Evolutionary conservation across 2,329 filamentous ascomycete genomes (phyloP).

Genomic region (Stagonosporopsis cucurbitacearum): DNA sequence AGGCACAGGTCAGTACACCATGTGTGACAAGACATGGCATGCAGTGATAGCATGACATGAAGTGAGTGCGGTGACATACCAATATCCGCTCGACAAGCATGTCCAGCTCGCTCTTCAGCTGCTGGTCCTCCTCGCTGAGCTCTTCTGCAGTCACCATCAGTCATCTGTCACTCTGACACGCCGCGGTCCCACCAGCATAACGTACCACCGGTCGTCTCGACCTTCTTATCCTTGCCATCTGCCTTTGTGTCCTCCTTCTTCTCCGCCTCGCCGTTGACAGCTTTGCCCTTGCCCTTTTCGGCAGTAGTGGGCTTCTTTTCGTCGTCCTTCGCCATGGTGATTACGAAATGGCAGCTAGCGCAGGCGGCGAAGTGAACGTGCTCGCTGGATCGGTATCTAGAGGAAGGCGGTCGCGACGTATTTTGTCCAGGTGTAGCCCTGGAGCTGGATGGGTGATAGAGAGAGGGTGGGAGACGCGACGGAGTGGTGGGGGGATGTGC

Average conservation of each 20-base stretch:
- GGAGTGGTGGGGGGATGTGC: conserved; percentile 22
- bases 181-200: conserved; percentile 30
- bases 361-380: conserved; percentile 42
- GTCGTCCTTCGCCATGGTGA: conserved; percentile 88
- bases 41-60: conserved; percentile 6
- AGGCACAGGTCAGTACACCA: conserved; percentile 33
- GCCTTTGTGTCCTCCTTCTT: conserved; percentile 66
- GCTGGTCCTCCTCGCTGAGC: conserved; percentile 96
- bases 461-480: conserved; percentile 10
- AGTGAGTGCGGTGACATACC: conserved; percentile 57
- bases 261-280: conserved; percentile 69
- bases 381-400: conserved; percentile 11
- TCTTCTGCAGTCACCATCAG: conserved; percentile 69
- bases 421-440: not conserved
- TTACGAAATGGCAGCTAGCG: conserved; percentile 43
- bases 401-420: conserved; percentile 21
- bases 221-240: conserved; percentile 80
- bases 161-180: conserved; percentile 24
- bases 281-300: conserved; percentile 98
- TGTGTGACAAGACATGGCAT: conserved; percentile 4
- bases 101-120: conserved; percentile 96
- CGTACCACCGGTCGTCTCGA: conserved; percentile 63
- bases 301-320: conserved; percentile 80
- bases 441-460: conserved; percentile 6
- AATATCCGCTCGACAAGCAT: conserved; percentile 96